Evolutionary conservation across 345 rosid species (phyloP), one percentile per base, ranked within the genome.

Genomic region (Lepidium africanum): DNA sequence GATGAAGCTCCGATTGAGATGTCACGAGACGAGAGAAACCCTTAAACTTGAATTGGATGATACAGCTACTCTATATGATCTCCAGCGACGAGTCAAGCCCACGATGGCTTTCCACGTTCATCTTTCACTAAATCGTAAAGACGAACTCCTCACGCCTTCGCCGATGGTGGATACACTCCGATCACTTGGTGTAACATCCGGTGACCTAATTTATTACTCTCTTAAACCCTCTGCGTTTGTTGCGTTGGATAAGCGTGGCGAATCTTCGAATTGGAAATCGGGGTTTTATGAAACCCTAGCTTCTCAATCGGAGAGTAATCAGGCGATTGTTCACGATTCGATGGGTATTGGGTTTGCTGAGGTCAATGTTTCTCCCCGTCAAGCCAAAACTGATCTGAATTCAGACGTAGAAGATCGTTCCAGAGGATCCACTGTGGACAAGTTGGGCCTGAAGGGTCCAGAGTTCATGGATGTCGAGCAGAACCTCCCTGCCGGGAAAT

Each of bases 161-260:
- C 79, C 85, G 10, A 62, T 76, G 10, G 64, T 76, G 5, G 79
- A 72, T 13, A 71, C 94, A 0, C 63, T 90, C 60, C 81, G 65
- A 1, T 82, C 89, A 17, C 82, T 85, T 14, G 96, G 97, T 11
- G 67, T 93, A 7, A 58, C 87, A 14, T 66, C 88, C 43, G 97
- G 98, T 27, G 96, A 89, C 71, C 83, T 89, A 2, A 36, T 89
- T 46, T 87, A 80, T 57, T 87, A 75, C 81, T 76, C 96, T 53
- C 68, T 62, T n/a, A 23, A 67, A 47, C 77, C 80, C 10, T 16
- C 48, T 10, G 70, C 65, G 16, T 78, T 59, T 72, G 36, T 30
- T 73, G 7, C 16, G 60, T 12, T 39, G 1, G 25, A 25, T 23
- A 43, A 64, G 42, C 15, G 0, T 4, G 54, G 19, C 2, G 62